Conservation (phyloP, 2,329 filamentous ascomycete genomes). For the Emericellopsis cladophorae region DNA sequence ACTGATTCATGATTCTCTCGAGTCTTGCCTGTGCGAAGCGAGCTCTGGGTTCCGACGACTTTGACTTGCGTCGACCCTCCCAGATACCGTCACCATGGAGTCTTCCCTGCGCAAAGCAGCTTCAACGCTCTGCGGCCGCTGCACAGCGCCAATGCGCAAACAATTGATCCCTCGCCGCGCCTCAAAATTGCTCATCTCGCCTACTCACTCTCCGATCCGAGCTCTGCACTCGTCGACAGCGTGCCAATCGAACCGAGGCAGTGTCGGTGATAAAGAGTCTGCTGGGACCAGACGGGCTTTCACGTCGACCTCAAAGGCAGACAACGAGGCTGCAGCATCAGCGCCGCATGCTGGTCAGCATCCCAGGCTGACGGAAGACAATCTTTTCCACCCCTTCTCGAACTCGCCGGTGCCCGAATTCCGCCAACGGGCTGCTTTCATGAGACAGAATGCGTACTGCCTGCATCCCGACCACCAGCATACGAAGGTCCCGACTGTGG, state of each 20-base stretch:
- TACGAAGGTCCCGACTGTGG: constrained; percentile 54
- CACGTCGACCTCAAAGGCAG: constrained; percentile 12
- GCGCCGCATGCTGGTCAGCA: not conserved
- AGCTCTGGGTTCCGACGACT: too few relatives aligned
- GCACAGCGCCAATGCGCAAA: constrained; percentile 19
- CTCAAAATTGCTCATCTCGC: not conserved
- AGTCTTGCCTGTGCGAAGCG: too few relatives aligned
- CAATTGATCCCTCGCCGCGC: constrained; percentile 11
- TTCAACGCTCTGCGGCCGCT: constrained; percentile 25
- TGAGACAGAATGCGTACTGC: constrained; percentile 86
- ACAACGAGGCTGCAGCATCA: constrained; percentile 13
- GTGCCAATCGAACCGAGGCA: constrained; percentile 10
- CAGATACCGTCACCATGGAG: constrained; percentile 18
- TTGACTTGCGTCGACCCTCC: too few relatives aligned
- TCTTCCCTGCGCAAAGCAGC: constrained; percentile 25
- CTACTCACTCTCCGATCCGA: constrained; percentile 5
- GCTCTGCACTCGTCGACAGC: constrained; percentile 13
- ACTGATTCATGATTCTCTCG: too few relatives aligned
- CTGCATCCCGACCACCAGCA: constrained; percentile 79
- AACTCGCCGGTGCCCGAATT: constrained; percentile 83
- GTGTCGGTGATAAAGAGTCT: constrained; percentile 1
- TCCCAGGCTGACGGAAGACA: constrained; percentile 37
- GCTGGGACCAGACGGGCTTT: constrained; percentile 11
- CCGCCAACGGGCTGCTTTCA: constrained; percentile 75
- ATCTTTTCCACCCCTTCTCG: constrained; percentile 89